Evolutionary conservation across 31 red algal species (phyloP).

Genomic region (Bonnemaisonia californica): DNA sequence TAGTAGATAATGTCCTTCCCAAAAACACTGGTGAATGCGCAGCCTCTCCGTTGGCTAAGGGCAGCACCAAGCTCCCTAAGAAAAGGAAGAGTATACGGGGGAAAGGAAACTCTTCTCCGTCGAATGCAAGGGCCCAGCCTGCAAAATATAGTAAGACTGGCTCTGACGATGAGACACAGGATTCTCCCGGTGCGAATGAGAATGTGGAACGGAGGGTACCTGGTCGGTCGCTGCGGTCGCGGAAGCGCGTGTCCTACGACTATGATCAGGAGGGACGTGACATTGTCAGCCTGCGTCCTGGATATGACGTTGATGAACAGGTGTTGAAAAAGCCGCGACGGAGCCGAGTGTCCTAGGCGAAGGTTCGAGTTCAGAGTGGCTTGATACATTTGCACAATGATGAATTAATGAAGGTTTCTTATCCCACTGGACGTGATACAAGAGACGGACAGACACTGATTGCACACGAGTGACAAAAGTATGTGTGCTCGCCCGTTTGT

Average conservation of each 20-base stretch:
- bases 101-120: neutral
- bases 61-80: neutral
- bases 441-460: too few species aligned
- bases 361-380: too few species aligned
- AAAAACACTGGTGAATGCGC: neutral
- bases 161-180: neutral
- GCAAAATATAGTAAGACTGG: neutral
- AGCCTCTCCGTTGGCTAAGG: neutral
- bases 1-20: neutral
- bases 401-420: too few species aligned
- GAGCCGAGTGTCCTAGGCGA: too few species aligned
- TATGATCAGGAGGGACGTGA: conserved; percentile 2
- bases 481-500: neutral
- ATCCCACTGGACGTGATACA: too few species aligned
- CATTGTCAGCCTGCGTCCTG: neutral
- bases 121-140: neutral
- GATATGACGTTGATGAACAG: neutral
- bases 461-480: too few species aligned
- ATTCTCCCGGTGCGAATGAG: neutral
- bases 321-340: neutral
- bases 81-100: neutral
- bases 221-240: neutral
- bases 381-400: too few species aligned
- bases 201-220: neutral
- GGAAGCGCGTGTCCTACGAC: conserved; percentile 17